Evolutionary conservation across 2,329 filamentous ascomycete genomes (phyloP).

Genomic region (Aspergillus tanneri): DNA sequence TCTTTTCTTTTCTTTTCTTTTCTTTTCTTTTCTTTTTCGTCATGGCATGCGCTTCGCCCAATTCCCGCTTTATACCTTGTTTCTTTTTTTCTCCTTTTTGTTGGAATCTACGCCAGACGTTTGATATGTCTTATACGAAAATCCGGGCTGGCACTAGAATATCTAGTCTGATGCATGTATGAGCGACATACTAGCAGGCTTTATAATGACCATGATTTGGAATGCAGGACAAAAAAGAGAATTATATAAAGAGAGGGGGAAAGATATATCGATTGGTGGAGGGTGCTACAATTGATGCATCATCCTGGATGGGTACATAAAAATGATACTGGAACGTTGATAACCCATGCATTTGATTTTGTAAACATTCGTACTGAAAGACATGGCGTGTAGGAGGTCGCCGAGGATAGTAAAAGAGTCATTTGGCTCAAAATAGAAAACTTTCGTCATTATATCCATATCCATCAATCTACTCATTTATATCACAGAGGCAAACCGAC

Average conservation of each 20-base stretch:
- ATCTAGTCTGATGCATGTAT: constrained; percentile 3
- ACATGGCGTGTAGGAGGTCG: constrained; percentile 9
- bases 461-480: constrained; percentile 9
- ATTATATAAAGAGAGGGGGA: too few species aligned
- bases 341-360: background rate
- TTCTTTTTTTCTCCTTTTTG: constrained; percentile 9
- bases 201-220: constrained; percentile 11
- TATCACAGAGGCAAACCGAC: background rate
- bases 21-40: constrained; percentile 8
- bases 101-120: constrained; percentile 4
- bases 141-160: background rate
- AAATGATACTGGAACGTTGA: background rate
- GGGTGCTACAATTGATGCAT: background rate
- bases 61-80: constrained; percentile 13
- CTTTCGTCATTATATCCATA: constrained; percentile 10
- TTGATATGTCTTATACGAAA: background rate
- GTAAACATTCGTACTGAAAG: background rate
- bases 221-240: too few species aligned
- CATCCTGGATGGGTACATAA: background rate
- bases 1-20: constrained; percentile 11
- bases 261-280: background rate
- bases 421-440: background rate
- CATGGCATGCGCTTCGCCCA: constrained; percentile 6
- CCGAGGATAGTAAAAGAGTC: background rate
- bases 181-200: constrained; percentile 7